Conservation (phyloP, 768 basidiomycete species). For the Tulasnella sp. region DNA sequence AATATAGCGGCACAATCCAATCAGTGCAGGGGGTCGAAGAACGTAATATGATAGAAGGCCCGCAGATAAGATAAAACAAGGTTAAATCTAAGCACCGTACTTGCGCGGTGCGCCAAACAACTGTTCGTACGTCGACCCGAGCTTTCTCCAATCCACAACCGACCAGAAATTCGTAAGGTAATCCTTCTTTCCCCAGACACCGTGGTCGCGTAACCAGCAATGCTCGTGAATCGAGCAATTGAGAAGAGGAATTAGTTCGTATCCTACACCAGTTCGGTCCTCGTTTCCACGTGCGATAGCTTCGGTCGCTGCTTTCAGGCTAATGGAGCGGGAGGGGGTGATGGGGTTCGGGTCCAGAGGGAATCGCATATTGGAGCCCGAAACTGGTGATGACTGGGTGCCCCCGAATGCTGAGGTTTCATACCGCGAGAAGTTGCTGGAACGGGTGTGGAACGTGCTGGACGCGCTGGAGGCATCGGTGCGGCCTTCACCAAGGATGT, state of each 20-base stretch:
- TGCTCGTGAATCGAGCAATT: conserved; percentile 79
- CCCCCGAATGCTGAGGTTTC: neutral
- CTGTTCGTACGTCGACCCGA: conserved; percentile 34
- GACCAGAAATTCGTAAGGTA: conserved; percentile 83
- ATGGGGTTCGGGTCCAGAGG: conserved; percentile 31
- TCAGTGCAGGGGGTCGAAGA: neutral
- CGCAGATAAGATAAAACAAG: neutral
- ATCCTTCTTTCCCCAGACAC: conserved; percentile 85
- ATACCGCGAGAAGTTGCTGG: neutral
- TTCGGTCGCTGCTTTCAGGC: conserved; percentile 21
- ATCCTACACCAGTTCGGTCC: conserved; percentile 39
- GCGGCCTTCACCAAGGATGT: conserved; percentile 26
- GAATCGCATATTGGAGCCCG: neutral
- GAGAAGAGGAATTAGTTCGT: conserved; percentile 66
- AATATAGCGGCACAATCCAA: neutral
- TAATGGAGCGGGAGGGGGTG: conserved; percentile 36
- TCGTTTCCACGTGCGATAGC: neutral
- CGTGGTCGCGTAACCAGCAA: conserved; percentile 79
- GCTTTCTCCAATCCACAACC: conserved; percentile 71
- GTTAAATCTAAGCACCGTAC: neutral
- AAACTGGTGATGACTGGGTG: neutral
- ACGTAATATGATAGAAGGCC: neutral
- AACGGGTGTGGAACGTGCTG: neutral
- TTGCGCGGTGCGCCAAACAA: neutral
- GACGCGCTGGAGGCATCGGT: neutral